Evolutionary conservation across 768 basidiomycete genomes (phyloP), one percentile per base, ranked within the genome.

Genomic region (Xerocomellus dryophilus): DNA sequence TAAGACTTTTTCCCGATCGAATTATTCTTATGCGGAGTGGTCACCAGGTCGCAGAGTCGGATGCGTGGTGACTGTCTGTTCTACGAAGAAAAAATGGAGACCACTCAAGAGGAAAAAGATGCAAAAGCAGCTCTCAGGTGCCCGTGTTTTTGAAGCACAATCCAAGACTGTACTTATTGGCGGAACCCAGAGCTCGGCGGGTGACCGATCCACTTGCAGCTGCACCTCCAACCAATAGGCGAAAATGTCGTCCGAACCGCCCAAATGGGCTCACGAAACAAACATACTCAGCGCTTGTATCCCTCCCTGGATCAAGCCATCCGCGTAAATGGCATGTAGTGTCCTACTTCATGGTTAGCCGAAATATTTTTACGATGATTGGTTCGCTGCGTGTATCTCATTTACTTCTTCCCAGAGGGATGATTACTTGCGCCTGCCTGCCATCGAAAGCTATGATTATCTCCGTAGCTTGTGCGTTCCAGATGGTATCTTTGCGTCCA

Each of bases 191-290:
- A 58, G 84, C 82, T 15, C 78, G 75, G 43, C 74, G 81, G 47
- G 81, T 82, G 49, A 76, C 84, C 42, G 84, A 87, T 69, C 83
- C 85, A 17, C 77, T 75, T 54, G 80, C 80, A 41, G 70, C 77
- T 35, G 72, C 82, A 17, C 80, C 84, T 45, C 75, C 84, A 15
- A 81, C 83, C 27, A 81, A 81, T 50, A 79, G 86, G 65, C 78
- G 89, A 57, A 88, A 88, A 68, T 87, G 90, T 65, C 75, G 88
- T 8, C 88, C 88, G 11, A 82, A 86, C 35, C 89, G 90, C 60
- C 83, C 83, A 15, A 82, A 87, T 57, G 89, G 89, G n/a, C 76
- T 91, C 47, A 91, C 88, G 40, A 91, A 91, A 72, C 89, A 91
- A 66, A 91, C 89, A 0, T 90, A 90, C 64, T 90, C 88, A 8